These are phyloP conservation scores for Sporisorium sorghi DNA, from an alignment of 1,284 basidiomycete genomes.

Conservation along the genomic window DNA sequence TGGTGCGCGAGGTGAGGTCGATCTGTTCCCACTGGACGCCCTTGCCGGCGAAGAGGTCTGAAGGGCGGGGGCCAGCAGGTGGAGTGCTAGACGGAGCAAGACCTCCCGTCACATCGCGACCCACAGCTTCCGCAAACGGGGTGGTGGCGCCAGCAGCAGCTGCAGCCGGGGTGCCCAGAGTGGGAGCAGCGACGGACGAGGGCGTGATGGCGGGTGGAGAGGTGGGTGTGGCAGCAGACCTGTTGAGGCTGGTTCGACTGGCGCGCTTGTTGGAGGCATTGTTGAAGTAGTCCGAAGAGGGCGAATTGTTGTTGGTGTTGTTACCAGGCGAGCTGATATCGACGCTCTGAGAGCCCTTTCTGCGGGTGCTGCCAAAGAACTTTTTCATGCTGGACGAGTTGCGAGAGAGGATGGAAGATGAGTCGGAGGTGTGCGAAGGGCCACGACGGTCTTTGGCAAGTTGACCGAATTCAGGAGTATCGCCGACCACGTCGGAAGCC, in stretches of 20 bases:
- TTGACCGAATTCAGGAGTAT: constrained; percentile 40
- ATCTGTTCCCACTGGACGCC: constrained; percentile 61
- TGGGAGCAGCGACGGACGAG: constrained; percentile 23
- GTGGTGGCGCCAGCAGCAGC: not conserved
- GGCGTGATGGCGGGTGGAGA: constrained; percentile 30
- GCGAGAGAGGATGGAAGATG: constrained; percentile 38
- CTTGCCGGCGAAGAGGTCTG: constrained; percentile 61
- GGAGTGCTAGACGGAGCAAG: constrained; percentile 15
- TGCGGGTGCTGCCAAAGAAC: constrained; percentile 51
- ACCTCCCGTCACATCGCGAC: constrained; percentile 18
- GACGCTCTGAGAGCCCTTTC: constrained; percentile 44
- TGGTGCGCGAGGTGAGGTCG: constrained; percentile 46
- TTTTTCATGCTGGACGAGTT: constrained; percentile 51
- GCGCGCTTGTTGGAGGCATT: constrained; percentile 16
- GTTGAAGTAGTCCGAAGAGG: constrained; percentile 23
- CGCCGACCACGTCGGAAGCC: constrained; percentile 47
- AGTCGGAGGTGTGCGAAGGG: constrained; percentile 33
- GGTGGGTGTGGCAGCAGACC: constrained; percentile 7
- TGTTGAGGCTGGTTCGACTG: constrained; percentile 34
- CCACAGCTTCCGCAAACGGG: constrained; percentile 28
- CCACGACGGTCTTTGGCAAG: constrained; percentile 18
- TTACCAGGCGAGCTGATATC: constrained; percentile 19
- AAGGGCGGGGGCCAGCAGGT: constrained; percentile 36
- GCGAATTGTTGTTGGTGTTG: constrained; percentile 2
- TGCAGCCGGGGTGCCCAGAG: constrained; percentile 23